A percentile compares a stretch with the other conserved stretches of the same genome.
phyloP scores from a whole-genome alignment of 2,329 filamentous ascomycete genomes.

The Phialocephala sp. region DNA sequence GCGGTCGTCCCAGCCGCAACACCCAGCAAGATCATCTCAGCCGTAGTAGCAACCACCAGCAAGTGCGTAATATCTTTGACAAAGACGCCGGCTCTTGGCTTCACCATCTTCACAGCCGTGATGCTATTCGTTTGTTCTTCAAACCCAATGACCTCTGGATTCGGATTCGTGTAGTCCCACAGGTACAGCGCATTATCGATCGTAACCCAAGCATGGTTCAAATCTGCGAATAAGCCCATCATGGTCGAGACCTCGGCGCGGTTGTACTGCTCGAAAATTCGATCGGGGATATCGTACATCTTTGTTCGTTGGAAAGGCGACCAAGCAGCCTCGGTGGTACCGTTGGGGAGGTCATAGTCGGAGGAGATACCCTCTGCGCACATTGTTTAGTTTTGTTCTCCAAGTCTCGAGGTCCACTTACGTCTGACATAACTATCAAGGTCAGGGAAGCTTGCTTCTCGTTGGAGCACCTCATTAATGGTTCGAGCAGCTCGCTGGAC shows the following conservation, averaged over 20 bases:
- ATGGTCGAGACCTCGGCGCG: slow-evolving; percentile 83
- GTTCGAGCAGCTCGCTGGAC: slow-evolving; percentile 82
- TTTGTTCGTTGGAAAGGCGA: slow-evolving; percentile 87
- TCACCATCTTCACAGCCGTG: slow-evolving; percentile 85
- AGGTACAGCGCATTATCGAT: slow-evolving; percentile 96
- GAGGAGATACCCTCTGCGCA: slow-evolving; percentile 81
- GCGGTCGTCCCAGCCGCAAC: slow-evolving; percentile 71
- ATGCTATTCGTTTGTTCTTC: slow-evolving; percentile 90
- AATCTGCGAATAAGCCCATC: slow-evolving; percentile 93
- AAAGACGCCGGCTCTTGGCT: slow-evolving; percentile 87
- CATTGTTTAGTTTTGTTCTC: slow-evolving; percentile 41
- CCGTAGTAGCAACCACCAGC: slow-evolving; percentile 84
- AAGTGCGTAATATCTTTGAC: slow-evolving; percentile 84
- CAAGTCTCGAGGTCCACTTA: slow-evolving; percentile 54
- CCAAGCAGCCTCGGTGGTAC: slow-evolving; percentile 69
- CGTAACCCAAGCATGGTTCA: slow-evolving; percentile 93
- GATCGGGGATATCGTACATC: slow-evolving; percentile 88
- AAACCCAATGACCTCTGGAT: slow-evolving; percentile 88
- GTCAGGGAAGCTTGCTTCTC: slow-evolving; percentile 84
- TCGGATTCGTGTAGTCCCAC: slow-evolving; percentile 96
- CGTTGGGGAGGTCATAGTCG: slow-evolving; percentile 80
- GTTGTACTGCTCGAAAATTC: slow-evolving; percentile 92
- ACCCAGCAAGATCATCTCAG: slow-evolving; percentile 86
- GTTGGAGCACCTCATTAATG: slow-evolving; percentile 78
- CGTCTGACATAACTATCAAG: slow-evolving; percentile 88